Evolutionary conservation across 176 grass and related monocot genomes (phyloP).

Genomic region (Oryza longistaminata): DNA sequence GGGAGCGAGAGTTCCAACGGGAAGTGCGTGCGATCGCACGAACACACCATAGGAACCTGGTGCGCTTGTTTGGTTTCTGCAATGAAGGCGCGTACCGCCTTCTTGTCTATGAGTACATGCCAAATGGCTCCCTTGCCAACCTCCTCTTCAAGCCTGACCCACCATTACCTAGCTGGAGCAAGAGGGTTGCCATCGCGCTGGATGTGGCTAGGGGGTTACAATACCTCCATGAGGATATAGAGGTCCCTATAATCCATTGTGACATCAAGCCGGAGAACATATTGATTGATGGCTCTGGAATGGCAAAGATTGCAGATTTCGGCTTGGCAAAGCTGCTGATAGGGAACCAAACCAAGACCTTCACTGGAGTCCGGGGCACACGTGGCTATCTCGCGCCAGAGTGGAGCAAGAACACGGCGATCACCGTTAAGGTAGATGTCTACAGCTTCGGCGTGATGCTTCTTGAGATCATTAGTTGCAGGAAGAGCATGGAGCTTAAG

Average conservation of each 20-base stretch:
- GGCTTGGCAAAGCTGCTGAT: conserved; percentile 48
- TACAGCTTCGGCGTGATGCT: conserved; percentile 62
- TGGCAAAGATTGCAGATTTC: conserved; percentile 62
- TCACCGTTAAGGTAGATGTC: conserved; percentile 50
- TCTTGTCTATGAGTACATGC: conserved; percentile 64
- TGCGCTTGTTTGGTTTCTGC: conserved; percentile 57
- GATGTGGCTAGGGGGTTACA: conserved; percentile 47
- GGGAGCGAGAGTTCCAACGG: conserved; percentile 48
- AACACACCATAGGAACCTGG: conserved; percentile 60
- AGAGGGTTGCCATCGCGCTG: conserved; percentile 40
- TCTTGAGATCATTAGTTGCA: conserved; percentile 55
- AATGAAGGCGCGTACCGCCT: conserved; percentile 40
- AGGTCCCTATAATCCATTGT: conserved; percentile 52
- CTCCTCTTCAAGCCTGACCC: conserved; percentile 46
- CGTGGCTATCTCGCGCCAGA: conserved; percentile 59
- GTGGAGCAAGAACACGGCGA: conserved; percentile 53
- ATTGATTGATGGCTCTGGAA: conserved; percentile 40
- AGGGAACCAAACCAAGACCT: conserved; percentile 51
- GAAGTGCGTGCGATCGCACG: conserved; percentile 45
- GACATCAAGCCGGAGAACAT: conserved; percentile 68
- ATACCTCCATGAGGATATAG: conserved; percentile 54
- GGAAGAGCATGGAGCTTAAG: conserved; percentile 46
- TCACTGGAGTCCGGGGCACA: conserved; percentile 54
- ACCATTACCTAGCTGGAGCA: conserved; percentile 35
- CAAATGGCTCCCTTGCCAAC: conserved; percentile 55